Conservation (phyloP, 2,329 filamentous ascomycete genomes). For the Aspergillus udagawae region DNA sequence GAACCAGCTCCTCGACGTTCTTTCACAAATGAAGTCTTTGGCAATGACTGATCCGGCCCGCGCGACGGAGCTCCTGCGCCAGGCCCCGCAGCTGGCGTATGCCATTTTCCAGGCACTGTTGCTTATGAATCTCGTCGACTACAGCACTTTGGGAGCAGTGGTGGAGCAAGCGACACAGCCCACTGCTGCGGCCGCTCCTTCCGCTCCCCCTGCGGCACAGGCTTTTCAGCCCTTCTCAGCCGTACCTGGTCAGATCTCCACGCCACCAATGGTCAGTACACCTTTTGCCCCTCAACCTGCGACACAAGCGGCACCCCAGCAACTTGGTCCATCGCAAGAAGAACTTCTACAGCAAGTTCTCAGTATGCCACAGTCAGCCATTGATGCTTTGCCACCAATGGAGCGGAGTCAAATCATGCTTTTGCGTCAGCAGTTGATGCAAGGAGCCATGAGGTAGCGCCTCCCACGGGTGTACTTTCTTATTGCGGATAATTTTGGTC, state of each 20-base stretch:
- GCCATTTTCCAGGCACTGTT: constrained; percentile 93
- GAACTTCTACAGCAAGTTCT: constrained; percentile 77
- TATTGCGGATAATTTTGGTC: background rate
- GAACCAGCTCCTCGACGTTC: constrained; percentile 84
- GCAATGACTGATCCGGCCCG: constrained; percentile 77
- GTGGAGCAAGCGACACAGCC: constrained; percentile 59
- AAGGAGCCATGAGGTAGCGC: constrained; percentile 33
- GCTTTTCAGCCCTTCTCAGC: constrained; percentile 35
- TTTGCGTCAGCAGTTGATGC: constrained; percentile 62
- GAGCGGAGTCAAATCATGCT: constrained; percentile 76
- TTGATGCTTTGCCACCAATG: constrained; percentile 71
- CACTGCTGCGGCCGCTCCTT: constrained; percentile 33
- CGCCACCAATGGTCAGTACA: constrained; percentile 47
- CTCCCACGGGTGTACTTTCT: background rate
- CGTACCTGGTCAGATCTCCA: constrained; percentile 46
- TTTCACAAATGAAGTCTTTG: constrained; percentile 89
- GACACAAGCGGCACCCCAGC: constrained; percentile 39
- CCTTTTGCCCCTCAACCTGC: constrained; percentile 44
- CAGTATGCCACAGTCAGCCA: constrained; percentile 72
- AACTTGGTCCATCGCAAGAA: constrained; percentile 57
- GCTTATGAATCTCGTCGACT: constrained; percentile 87
- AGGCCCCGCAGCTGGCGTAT: constrained; percentile 89
- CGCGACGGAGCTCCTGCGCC: constrained; percentile 78
- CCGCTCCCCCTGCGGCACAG: constrained; percentile 29
- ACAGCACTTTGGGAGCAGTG: constrained; percentile 74